Base-by-base conservation (phyloP, 2,329 filamentous ascomycete genomes). In the Mycosphaerelloides madeirae region DNA sequence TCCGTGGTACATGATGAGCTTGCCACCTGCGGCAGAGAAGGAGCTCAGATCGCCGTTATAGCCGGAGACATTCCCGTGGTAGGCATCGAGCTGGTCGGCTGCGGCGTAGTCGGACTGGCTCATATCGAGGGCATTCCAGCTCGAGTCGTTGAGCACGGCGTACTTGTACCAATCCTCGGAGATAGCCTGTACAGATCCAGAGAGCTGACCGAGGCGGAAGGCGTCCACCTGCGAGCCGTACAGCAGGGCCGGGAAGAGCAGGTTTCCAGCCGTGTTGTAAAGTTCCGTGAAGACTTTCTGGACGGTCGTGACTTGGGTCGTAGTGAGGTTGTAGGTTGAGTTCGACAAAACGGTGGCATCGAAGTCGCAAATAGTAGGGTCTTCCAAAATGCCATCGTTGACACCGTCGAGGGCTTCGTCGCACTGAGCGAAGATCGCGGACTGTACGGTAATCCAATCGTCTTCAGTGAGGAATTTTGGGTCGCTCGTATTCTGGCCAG, bases 211-310 rank as follows among this genome's bases (percentile, higher is more conserved):
- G 54, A 70, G 49, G 0, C 50, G 48, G 15, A 66, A 63, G 3
- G 68, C 68, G 6, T 62, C 50, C 6, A 68, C 50, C 51, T 75
- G 71, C 12, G 67, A 65, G 13, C 74, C 74, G 6, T 72, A 74
- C 38, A 75, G 68, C 57, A 77, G 68, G n/a, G 69, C 65, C 2
- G 75, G 74, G 55, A 72, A 78, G 13, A 76, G 65, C 1, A 77
- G 58, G 3, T 64, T 61, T 34, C 74, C 74, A 29, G 70, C 58
- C 4, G 59, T 61, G 43, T 68, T 63, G 49, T 67, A 63, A 25
- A 74, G 65, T 31, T 69, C 68, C 11, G 61, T 60, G 55, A 69
- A 73, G 13, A 72, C 63, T 1, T 66, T 52, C 31, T 67, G 61
- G 12, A 77, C 71, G 0, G 68, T 71, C 6, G 63, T 50, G 32